Evolutionary conservation across 106 monocot genomes (phyloP).

Genomic region (Allium sativum): DNA sequence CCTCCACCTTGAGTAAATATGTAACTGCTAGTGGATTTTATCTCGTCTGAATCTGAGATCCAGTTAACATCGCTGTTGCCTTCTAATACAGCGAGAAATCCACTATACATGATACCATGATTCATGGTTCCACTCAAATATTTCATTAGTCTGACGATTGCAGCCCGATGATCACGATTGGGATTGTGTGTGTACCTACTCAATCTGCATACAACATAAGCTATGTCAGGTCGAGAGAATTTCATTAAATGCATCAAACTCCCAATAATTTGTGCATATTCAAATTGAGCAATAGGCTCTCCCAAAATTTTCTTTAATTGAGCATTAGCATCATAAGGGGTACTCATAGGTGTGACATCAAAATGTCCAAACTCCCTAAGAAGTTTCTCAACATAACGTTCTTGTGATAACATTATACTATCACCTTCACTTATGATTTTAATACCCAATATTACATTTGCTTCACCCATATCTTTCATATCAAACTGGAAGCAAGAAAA

Average conservation of each 20-base stretch:
- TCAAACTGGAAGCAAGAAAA: not conserved
- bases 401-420: too few relatives aligned
- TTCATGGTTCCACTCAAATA: too few relatives aligned
- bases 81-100: too few relatives aligned
- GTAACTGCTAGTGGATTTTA: not conserved
- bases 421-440: too few relatives aligned
- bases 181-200: not conserved
- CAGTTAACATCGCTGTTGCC: too few relatives aligned
- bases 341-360: not conserved
- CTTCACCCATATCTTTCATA: not conserved
- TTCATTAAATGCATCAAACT: slow-evolving; percentile 1
- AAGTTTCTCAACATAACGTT: too few relatives aligned
- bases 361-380: too few relatives aligned
- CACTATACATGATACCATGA: not conserved
- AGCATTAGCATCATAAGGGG: not conserved
- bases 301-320: not conserved
- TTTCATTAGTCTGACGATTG: not conserved
- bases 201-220: too few relatives aligned
- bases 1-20: not conserved
- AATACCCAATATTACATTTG: not conserved
- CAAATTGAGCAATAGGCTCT: not conserved
- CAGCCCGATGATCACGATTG: not conserved
- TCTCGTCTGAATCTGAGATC: too few relatives aligned
- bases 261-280: not conserved
- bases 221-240: not conserved